These are phyloP conservation scores for Tylopilus balloui DNA, from an alignment of 768 basidiomycete genomes.

Conservation along the genomic window DNA sequence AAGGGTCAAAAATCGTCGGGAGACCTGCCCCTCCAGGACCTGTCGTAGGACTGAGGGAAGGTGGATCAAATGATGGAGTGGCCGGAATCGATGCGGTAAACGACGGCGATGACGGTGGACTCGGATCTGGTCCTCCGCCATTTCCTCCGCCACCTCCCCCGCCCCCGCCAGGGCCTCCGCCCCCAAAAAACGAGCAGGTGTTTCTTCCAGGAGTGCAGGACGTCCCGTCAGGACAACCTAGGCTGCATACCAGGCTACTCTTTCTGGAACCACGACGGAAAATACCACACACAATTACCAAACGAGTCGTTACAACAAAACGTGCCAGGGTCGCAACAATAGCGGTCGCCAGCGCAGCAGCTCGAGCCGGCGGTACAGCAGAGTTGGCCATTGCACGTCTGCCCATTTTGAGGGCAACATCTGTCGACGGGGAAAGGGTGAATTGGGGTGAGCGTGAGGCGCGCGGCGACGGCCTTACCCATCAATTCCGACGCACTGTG, in stretches of 20 bases:
- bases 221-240: slow-evolving; percentile 19
- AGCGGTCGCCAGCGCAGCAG: slow-evolving; percentile 7
- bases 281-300: slow-evolving; percentile 21
- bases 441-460: not conserved
- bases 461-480: slow-evolving; percentile 1
- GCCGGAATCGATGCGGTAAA: not conserved
- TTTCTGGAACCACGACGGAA: not conserved
- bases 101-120: not conserved
- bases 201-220: slow-evolving; percentile 3
- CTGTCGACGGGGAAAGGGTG: slow-evolving; percentile 1
- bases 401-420: slow-evolving; percentile 14
- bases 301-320: slow-evolving; percentile 20
- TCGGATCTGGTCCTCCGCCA: not conserved
- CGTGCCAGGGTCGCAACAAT: slow-evolving; percentile 11
- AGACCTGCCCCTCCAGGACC: too few relatives aligned
- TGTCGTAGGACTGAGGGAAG: not conserved
- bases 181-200: slow-evolving; percentile 4
- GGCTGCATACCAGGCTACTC: not conserved
- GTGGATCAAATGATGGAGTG: not conserved
- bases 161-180: not conserved
- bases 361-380: slow-evolving; percentile 11
- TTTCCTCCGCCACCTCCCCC: not conserved
- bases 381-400: slow-evolving; percentile 10
- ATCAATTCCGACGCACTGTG: slow-evolving; percentile 8
- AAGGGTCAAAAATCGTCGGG: not conserved